Evolutionary conservation across 2,329 filamentous ascomycete genomes (phyloP).

Genomic region (Colletotrichum sp.): DNA sequence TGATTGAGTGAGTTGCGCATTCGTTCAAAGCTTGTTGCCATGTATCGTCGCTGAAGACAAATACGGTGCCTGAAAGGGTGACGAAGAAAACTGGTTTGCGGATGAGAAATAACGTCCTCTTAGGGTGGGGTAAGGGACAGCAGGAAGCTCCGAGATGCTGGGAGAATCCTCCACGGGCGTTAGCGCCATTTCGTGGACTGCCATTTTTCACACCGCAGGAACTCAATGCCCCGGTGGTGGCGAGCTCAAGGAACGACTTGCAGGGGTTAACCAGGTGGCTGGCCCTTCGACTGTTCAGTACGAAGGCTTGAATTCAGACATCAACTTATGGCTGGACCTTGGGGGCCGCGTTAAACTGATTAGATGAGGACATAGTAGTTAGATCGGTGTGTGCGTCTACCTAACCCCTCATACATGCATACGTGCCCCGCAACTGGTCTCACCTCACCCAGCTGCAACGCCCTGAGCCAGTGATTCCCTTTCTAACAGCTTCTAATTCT

Average conservation of each 20-base stretch:
- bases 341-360: background rate
- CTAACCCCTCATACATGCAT: background rate
- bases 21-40: background rate
- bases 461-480: background rate
- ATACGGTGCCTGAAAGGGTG: background rate
- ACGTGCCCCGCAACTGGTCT: background rate
- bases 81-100: background rate
- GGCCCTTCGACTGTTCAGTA: background rate
- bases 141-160: constrained; percentile 1
- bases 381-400: background rate
- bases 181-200: background rate
- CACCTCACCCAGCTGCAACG: background rate
- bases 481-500: background rate
- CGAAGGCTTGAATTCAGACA: background rate
- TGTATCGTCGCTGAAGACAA: background rate
- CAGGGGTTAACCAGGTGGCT: background rate
- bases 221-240: background rate
- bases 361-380: background rate
- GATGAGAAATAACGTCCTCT: background rate
- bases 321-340: background rate
- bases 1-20: background rate
- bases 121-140: background rate
- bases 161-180: constrained; percentile 3
- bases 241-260: background rate
- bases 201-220: background rate